Conservation (phyloP, 2,329 filamentous ascomycete genomes). For the Verruconis gallopava region DNA sequence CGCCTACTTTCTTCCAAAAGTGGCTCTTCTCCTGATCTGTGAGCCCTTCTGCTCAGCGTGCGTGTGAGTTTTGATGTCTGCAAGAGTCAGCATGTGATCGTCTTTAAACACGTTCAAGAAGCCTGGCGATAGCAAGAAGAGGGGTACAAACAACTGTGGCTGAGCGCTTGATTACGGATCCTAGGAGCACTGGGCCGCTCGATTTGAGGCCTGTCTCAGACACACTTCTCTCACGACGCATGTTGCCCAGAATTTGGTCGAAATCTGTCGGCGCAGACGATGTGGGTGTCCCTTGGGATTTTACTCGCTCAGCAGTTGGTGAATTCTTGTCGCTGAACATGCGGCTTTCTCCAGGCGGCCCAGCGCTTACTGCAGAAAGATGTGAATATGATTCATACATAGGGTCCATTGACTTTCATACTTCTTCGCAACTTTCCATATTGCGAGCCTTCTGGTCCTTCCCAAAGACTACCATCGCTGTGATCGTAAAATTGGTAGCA, state of each 20-base stretch:
- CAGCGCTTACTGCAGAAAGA: too few species aligned
- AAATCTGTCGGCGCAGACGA: background rate
- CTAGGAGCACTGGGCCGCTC: background rate
- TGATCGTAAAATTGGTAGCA: constrained; percentile 39
- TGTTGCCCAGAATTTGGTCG: background rate
- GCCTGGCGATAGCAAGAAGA: too few species aligned
- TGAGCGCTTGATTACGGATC: background rate
- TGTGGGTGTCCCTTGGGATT: too few species aligned
- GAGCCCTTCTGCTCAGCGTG: background rate
- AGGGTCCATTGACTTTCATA: too few species aligned
- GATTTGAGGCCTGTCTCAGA: background rate
- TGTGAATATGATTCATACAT: too few species aligned
- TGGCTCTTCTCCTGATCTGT: background rate
- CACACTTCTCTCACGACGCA: background rate
- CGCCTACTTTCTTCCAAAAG: background rate
- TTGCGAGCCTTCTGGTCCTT: constrained; percentile 36
- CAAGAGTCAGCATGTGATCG: too few species aligned
- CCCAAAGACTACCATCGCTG: constrained; percentile 35
- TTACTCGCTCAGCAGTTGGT: too few species aligned
- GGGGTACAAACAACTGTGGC: background rate
- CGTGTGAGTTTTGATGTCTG: background rate
- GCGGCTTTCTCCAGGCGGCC: too few species aligned
- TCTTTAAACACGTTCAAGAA: background rate
- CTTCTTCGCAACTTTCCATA: constrained; percentile 34
- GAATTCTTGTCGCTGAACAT: too few species aligned